Evolutionary conservation across 148 eudicot genomes (phyloP).

Genomic region (Dysphania ambrosioides): DNA sequence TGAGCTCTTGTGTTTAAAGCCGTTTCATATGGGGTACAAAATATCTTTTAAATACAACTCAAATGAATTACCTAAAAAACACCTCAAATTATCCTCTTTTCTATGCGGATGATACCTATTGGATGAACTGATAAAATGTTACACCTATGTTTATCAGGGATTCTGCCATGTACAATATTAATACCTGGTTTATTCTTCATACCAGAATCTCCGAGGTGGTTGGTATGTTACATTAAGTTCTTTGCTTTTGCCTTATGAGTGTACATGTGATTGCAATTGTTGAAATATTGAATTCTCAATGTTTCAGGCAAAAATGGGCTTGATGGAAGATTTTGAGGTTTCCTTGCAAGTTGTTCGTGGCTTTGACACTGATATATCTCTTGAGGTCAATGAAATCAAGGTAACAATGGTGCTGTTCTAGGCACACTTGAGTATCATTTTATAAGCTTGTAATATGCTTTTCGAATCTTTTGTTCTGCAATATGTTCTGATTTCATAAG

Average conservation of each 20-base stretch:
- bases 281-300: background rate
- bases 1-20: background rate
- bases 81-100: background rate
- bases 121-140: background rate
- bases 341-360: constrained; percentile 98
- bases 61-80: background rate
- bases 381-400: constrained; percentile 91
- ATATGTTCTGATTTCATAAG: background rate
- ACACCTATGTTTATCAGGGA: constrained; percentile 48
- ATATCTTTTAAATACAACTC: background rate
- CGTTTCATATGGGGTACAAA: too few relatives aligned
- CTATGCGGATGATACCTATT: background rate
- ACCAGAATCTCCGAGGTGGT: constrained; percentile 99
- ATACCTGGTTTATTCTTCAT: constrained; percentile 94
- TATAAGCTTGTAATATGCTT: background rate
- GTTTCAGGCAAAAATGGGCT: constrained; percentile 88
- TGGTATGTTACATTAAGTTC: constrained; percentile 49
- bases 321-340: constrained; percentile 86
- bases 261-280: constrained; percentile 1
- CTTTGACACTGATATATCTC: constrained; percentile 78
- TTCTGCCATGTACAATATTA: constrained; percentile 73
- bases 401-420: constrained; percentile 30
- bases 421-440: background rate
- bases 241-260: constrained; percentile 1
- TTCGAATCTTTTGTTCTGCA: background rate